Evolutionary conservation across 495 filamentous ascomycete genomes (phyloP).

Genomic region (Poronia punctata): DNA sequence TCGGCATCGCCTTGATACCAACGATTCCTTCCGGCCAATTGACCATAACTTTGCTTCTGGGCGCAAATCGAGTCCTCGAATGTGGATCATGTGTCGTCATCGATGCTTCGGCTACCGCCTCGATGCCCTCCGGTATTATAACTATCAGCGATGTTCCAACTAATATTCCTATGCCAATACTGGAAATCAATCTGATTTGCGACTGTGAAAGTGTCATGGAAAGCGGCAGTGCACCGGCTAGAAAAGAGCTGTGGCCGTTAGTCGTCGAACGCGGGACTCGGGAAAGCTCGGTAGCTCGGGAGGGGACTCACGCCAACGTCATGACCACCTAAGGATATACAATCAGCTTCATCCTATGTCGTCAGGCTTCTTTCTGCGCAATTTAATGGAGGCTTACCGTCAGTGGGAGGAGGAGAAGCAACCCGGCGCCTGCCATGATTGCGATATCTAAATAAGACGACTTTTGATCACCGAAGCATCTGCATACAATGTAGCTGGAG

Average conservation of each 20-base stretch:
- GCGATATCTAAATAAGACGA: conserved; percentile 12
- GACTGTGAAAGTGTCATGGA: conserved; percentile 85
- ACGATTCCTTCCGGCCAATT: conserved; percentile 16
- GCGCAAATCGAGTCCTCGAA: conserved; percentile 16
- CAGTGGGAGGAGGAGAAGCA: conserved; percentile 78
- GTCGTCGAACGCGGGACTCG: conserved; percentile 10
- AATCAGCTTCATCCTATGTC: neutral
- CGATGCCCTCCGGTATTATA: conserved; percentile 94
- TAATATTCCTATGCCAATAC: conserved; percentile 87
- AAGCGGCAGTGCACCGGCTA: conserved; percentile 87
- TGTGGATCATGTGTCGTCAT: conserved; percentile 35
- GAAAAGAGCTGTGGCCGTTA: conserved; percentile 66
- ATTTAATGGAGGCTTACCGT: conserved; percentile 33
- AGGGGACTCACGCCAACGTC: conserved; percentile 74
- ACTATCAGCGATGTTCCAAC: conserved; percentile 94
- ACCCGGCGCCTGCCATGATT: conserved; percentile 44
- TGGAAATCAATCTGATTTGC: conserved; percentile 81
- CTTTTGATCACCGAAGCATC: conserved; percentile 26
- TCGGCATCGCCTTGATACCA: neutral
- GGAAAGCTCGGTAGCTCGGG: conserved; percentile 1
- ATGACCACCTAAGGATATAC: conserved; percentile 57
- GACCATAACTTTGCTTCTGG: conserved; percentile 12
- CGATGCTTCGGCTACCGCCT: conserved; percentile 71
- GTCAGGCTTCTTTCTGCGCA: conserved; percentile 9
- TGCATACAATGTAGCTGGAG: neutral